These are phyloP conservation scores for Elongisporangium prolatum DNA, from an alignment of 352 stramenopile species.

Conservation along the genomic window DNA sequence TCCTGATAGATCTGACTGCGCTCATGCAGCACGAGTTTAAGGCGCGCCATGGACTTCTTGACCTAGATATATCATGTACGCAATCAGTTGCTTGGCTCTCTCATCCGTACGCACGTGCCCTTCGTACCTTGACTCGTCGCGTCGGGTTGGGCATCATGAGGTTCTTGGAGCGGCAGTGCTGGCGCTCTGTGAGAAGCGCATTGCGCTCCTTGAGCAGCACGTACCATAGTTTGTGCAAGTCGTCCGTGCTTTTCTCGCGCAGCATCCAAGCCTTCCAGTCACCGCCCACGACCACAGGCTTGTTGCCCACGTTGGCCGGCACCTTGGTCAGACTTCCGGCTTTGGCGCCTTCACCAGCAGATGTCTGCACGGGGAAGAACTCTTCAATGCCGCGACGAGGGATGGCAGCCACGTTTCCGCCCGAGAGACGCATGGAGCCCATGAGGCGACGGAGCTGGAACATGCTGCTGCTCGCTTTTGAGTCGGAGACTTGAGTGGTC, in stretches of 20 bases:
- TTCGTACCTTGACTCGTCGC: slow-evolving; percentile 61
- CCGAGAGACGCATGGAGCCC: slow-evolving; percentile 45
- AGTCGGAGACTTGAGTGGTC: background rate
- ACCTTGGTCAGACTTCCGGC: slow-evolving; percentile 44
- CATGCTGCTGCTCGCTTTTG: slow-evolving; percentile 21
- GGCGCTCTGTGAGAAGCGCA: slow-evolving; percentile 93
- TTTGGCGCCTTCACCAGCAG: slow-evolving; percentile 48
- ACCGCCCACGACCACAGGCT: slow-evolving; percentile 74
- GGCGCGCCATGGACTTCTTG: slow-evolving; percentile 83
- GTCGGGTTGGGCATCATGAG: slow-evolving; percentile 69
- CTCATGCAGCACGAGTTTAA: slow-evolving; percentile 87
- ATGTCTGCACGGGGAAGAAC: slow-evolving; percentile 64
- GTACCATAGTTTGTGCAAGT: slow-evolving; percentile 98
- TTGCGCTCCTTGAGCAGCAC: slow-evolving; percentile 98
- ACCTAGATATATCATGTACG: slow-evolving; percentile 25
- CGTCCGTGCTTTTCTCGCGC: slow-evolving; percentile 96
- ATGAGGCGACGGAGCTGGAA: slow-evolving; percentile 69
- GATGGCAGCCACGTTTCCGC: slow-evolving; percentile 23
- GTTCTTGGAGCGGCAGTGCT: slow-evolving; percentile 74
- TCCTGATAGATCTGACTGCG: slow-evolving; percentile 70
- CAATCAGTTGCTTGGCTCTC: background rate
- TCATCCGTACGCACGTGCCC: background rate
- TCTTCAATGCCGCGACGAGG: slow-evolving; percentile 60
- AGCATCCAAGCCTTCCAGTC: slow-evolving; percentile 96
- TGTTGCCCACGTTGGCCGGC: slow-evolving; percentile 52